These are phyloP conservation scores for Botrytis pseudocinerea DNA, from an alignment of 2,329 filamentous ascomycete species.

Conservation along the genomic window DNA sequence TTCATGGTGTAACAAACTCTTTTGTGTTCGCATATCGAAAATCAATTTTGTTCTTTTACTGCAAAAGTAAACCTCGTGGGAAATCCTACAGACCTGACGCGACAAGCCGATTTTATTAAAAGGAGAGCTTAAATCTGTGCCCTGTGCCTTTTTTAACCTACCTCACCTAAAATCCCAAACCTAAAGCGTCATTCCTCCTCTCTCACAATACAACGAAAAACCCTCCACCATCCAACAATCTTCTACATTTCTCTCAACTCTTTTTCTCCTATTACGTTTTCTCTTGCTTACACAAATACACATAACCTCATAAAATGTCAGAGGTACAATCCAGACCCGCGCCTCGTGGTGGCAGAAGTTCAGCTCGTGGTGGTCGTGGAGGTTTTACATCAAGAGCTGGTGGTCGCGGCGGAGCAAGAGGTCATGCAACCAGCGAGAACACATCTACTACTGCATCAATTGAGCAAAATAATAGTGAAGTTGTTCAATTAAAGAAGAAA, in stretches of 20 bases:
- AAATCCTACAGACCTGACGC: slow-evolving; percentile 13
- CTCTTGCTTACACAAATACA: slow-evolving; percentile 32
- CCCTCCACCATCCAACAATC: slow-evolving; percentile 20
- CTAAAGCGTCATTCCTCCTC: slow-evolving; percentile 24
- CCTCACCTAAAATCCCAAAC: slow-evolving; percentile 16
- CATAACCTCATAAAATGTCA: slow-evolving; percentile 60
- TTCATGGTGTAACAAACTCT: not conserved
- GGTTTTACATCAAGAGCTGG: slow-evolving; percentile 70
- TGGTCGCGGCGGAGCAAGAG: slow-evolving; percentile 63
- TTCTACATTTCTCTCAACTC: slow-evolving; percentile 26
- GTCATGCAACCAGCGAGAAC: slow-evolving; percentile 70
- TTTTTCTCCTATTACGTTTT: slow-evolving; percentile 29
- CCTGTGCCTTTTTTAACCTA: slow-evolving; percentile 20
- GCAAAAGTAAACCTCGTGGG: slow-evolving; percentile 2
- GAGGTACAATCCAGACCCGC: slow-evolving; percentile 86
- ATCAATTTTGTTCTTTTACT: not conserved
- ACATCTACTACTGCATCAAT: slow-evolving; percentile 59
- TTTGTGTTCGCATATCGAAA: not conserved
- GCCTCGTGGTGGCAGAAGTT: slow-evolving; percentile 88
- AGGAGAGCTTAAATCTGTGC: slow-evolving; percentile 26
- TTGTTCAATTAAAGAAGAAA: slow-evolving; percentile 88
- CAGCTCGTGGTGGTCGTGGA: slow-evolving; percentile 80
- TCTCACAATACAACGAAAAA: slow-evolving; percentile 13
- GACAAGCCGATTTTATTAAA: slow-evolving; percentile 20
- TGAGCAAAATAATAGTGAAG: slow-evolving; percentile 77